phyloP scores from a whole-genome alignment of 2,329 filamentous ascomycete genomes.

The Nemania bipapillata region DNA sequence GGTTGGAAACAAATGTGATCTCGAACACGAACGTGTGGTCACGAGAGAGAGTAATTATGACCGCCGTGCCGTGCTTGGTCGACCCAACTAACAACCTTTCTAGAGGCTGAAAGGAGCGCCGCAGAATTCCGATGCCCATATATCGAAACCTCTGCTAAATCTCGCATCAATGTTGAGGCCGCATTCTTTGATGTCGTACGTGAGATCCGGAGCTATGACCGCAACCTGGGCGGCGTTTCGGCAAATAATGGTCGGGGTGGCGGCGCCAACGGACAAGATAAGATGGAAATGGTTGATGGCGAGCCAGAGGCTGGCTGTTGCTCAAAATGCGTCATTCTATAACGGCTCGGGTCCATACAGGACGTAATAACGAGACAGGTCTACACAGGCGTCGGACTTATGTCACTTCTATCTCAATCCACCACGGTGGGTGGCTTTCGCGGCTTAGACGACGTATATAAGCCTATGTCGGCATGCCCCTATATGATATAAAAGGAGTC shows the following conservation, averaged over 20 bases:
- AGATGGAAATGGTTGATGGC: conserved; percentile 81
- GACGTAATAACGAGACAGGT: conserved; percentile 35
- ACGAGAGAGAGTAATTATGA: conserved; percentile 79
- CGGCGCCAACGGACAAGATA: conserved; percentile 70
- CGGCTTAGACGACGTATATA: conserved; percentile 46
- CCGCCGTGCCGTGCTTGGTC: conserved; percentile 28
- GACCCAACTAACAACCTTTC: conserved; percentile 33
- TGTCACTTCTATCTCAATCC: conserved; percentile 41
- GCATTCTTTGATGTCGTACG: conserved; percentile 98
- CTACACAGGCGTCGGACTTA: conserved; percentile 37
- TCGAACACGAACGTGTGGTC: conserved; percentile 91
- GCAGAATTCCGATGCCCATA: conserved; percentile 88
- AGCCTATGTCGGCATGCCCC: conserved; percentile 47
- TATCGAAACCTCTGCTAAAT: conserved; percentile 98
- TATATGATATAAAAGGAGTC: conserved; percentile 51
- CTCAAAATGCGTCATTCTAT: conserved; percentile 88
- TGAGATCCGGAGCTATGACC: conserved; percentile 98
- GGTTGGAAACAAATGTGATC: conserved; percentile 98
- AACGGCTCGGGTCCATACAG: conserved; percentile 45
- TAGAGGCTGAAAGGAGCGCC: conserved; percentile 76
- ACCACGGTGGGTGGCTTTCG: conserved; percentile 44
- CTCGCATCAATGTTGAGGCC: conserved; percentile 96
- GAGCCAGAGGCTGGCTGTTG: conserved; percentile 81
- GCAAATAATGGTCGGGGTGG: conserved; percentile 74
- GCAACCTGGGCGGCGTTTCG: conserved; percentile 91